These are phyloP conservation scores for Backusella westeae DNA, from an alignment of 192 early-diverging fungal genomes.

Conservation along the genomic window DNA sequence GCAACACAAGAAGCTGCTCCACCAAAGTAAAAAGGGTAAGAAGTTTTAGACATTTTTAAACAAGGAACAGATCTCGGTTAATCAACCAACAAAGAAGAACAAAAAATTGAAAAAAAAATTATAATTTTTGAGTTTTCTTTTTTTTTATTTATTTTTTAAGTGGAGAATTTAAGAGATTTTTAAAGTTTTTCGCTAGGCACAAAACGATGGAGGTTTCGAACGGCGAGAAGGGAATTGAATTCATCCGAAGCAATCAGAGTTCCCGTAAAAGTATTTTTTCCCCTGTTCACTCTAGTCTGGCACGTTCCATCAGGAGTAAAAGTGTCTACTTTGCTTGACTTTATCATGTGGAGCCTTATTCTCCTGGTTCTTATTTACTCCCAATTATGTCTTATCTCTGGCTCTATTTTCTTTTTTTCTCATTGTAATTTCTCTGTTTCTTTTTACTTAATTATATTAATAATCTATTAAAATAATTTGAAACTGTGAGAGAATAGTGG, in stretches of 20 bases:
- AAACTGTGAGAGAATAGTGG: neutral
- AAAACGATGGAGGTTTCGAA: neutral
- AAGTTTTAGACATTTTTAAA: neutral
- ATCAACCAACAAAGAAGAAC: neutral
- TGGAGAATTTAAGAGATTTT: neutral
- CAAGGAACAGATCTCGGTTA: neutral
- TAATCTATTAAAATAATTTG: neutral
- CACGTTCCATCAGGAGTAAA: neutral
- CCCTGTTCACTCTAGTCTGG: neutral
- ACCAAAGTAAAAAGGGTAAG: slow-evolving; percentile 31
- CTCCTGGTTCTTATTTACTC: neutral
- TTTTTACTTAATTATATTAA: neutral
- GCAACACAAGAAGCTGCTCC: slow-evolving; percentile 52
- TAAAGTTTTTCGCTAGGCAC: neutral
- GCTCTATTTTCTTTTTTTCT: neutral
- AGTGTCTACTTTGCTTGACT: neutral
- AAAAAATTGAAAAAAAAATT: neutral
- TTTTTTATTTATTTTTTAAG: neutral
- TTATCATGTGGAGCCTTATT: neutral
- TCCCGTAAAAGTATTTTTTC: neutral
- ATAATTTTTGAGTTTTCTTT: neutral
- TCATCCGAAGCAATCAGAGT: slow-evolving; percentile 5
- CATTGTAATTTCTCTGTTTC: too few relatives aligned
- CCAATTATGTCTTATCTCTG: neutral
- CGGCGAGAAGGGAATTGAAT: slow-evolving; percentile 1